A percentile compares a stretch with the other conserved stretches of the same genome.
These are phyloP conservation scores for Lachancea quebecensis DNA, from an alignment of 805 yeast species.

Conservation along the genomic window DNA sequence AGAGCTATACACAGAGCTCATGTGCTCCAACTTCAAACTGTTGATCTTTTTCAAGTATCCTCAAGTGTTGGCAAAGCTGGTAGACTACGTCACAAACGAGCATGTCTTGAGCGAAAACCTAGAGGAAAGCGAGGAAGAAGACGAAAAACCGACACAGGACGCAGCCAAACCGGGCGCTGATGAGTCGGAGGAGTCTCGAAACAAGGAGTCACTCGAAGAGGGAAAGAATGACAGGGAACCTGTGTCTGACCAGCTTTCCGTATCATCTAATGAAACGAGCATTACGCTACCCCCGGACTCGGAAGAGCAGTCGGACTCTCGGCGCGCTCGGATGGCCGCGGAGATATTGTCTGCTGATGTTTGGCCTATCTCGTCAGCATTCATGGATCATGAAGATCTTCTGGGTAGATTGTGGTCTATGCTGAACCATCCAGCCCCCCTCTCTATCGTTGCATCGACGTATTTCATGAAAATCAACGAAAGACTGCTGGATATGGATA, in stretches of 20 bases:
- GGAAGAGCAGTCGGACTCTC: conserved; percentile 32
- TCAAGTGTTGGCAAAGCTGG: conserved; percentile 58
- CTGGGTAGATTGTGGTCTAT: conserved; percentile 73
- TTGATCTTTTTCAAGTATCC: conserved; percentile 77
- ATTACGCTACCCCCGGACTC: conserved; percentile 29
- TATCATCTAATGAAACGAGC: conserved; percentile 30
- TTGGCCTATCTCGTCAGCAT: conserved; percentile 87
- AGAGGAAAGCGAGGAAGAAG: conserved; percentile 14
- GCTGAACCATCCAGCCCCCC: conserved; percentile 58
- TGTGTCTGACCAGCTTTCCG: conserved; percentile 19
- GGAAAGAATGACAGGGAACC: conserved; percentile 13
- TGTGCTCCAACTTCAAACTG: conserved; percentile 66
- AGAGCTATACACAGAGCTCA: conserved; percentile 64
- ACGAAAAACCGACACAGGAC: background rate
- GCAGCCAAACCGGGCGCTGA: conserved; percentile 4
- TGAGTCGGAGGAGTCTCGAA: conserved; percentile 14
- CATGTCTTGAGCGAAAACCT: conserved; percentile 26
- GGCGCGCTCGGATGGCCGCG: conserved; percentile 66
- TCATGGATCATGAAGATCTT: conserved; percentile 65
- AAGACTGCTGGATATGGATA: conserved; percentile 80
- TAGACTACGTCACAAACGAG: conserved; percentile 53
- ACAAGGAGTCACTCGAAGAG: conserved; percentile 11
- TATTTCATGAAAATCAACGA: conserved; percentile 90
- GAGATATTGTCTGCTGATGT: conserved; percentile 88
- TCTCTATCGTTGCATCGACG: conserved; percentile 72